These are phyloP conservation scores for Lecanicillium sp. DNA, from an alignment of 2,329 filamentous ascomycete genomes.

Conservation along the genomic window DNA sequence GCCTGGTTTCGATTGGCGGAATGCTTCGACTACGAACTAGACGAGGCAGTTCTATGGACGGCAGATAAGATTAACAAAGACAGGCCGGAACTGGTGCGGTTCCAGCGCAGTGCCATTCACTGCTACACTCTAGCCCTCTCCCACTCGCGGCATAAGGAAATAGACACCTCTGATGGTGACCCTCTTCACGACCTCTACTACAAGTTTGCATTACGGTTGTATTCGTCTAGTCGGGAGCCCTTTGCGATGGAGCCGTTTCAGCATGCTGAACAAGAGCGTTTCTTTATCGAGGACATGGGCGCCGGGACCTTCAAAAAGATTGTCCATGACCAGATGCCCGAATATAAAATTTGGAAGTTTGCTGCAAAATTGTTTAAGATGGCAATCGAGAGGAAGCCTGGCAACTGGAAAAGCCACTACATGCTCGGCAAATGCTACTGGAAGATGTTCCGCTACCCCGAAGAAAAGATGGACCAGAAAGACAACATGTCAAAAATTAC, in stretches of 20 bases:
- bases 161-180: slow-evolving; percentile 39
- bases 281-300: slow-evolving; percentile 44
- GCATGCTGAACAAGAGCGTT: slow-evolving; percentile 48
- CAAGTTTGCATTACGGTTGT: slow-evolving; percentile 54
- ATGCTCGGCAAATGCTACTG: slow-evolving; percentile 56
- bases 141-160: slow-evolving; percentile 39
- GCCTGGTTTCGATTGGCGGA: slow-evolving; percentile 85
- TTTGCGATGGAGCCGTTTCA: slow-evolving; percentile 56
- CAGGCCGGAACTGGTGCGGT: slow-evolving; percentile 62
- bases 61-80: slow-evolving; percentile 88
- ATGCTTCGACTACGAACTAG: slow-evolving; percentile 79
- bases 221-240: slow-evolving; percentile 53
- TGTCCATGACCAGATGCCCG: slow-evolving; percentile 48
- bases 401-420: slow-evolving; percentile 53
- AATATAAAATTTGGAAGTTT: slow-evolving; percentile 56
- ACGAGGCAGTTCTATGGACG: slow-evolving; percentile 81
- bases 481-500: slow-evolving; percentile 27
- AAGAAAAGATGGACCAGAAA: slow-evolving; percentile 33
- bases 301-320: slow-evolving; percentile 44
- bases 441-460: slow-evolving; percentile 52
- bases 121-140: slow-evolving; percentile 61
- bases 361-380: slow-evolving; percentile 48
- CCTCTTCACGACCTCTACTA: slow-evolving; percentile 51
- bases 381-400: slow-evolving; percentile 45
- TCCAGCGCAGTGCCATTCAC: slow-evolving; percentile 76